These are phyloP conservation scores for Euphorbia pulcherrima DNA, from an alignment of 345 rosid species.

Conservation along the genomic window DNA sequence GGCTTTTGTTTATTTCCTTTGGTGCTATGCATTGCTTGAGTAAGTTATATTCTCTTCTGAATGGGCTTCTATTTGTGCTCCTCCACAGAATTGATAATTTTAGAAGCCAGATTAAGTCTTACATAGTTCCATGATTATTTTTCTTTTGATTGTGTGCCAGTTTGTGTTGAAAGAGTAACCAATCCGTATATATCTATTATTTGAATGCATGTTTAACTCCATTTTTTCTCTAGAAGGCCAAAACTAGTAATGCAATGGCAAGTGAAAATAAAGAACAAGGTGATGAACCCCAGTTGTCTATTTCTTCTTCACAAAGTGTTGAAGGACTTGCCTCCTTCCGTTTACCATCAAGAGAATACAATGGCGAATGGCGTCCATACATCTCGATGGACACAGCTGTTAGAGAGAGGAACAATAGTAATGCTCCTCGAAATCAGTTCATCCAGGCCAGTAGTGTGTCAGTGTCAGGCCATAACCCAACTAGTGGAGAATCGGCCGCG, in stretches of 20 bases:
- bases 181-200: neutral
- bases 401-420: too few relatives aligned
- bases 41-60: neutral
- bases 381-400: too few relatives aligned
- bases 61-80: neutral
- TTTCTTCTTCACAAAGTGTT: neutral
- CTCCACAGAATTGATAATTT: neutral
- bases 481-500: slow-evolving; percentile 11
- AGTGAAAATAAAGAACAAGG: slow-evolving; percentile 21
- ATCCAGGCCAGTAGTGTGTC: neutral
- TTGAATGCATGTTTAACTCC: neutral
- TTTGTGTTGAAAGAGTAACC: neutral
- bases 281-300: slow-evolving; percentile 7
- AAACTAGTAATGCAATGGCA: slow-evolving; percentile 20
- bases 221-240: neutral
- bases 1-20: slow-evolving; percentile 1
- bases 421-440: neutral
- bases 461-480: neutral
- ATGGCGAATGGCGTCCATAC: too few relatives aligned
- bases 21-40: neutral
- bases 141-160: neutral
- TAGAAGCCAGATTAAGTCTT: neutral
- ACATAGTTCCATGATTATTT: neutral
- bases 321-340: slow-evolving; percentile 9
- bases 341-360: too few relatives aligned